Evolutionary conservation across 305 asterid species (phyloP).

Genomic region (Fraxinus platypoda): DNA sequence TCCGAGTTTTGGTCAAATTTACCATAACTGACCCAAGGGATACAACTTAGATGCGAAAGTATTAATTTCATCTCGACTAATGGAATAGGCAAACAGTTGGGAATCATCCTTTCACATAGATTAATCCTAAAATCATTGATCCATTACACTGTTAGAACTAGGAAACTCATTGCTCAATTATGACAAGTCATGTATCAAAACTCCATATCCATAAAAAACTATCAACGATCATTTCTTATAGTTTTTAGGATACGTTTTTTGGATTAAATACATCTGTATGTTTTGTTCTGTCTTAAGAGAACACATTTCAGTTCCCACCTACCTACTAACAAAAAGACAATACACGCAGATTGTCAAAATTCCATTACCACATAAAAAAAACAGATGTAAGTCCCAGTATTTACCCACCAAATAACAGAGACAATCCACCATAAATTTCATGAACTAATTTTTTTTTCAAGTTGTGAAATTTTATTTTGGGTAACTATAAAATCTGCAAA

Average conservation of each 20-base stretch:
- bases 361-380: neutral
- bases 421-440: conserved; percentile 1
- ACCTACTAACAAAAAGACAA: neutral
- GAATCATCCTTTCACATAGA: neutral
- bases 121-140: neutral
- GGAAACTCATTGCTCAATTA: neutral
- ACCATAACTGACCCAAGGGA: neutral
- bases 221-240: neutral
- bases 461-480: neutral
- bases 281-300: neutral
- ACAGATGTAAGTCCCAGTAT: neutral
- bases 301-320: neutral
- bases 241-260: neutral
- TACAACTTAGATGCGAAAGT: conserved; percentile 1
- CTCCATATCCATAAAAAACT: neutral
- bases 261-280: neutral
- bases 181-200: neutral
- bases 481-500: neutral
- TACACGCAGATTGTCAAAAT: conserved; percentile 3
- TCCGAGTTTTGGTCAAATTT: conserved; percentile 2
- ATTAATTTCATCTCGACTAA: neutral
- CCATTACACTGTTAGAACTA: neutral
- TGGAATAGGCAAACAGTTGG: neutral
- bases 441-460: neutral
- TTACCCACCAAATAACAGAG: neutral